These are phyloP conservation scores for Boletus subparvulus DNA, from an alignment of 768 basidiomycete genomes.

Conservation along the genomic window DNA sequence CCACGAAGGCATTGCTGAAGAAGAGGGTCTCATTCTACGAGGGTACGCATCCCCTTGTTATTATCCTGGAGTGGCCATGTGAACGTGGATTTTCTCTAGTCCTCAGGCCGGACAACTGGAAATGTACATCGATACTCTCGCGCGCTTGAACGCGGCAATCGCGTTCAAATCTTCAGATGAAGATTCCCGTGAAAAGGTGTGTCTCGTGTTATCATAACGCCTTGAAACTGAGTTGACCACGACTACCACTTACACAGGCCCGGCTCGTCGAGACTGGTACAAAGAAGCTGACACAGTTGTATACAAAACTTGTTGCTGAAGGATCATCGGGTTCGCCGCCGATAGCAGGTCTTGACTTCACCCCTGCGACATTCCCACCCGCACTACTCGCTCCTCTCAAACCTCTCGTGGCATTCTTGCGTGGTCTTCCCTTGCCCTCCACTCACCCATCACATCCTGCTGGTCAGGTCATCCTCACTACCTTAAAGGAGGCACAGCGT, in stretches of 20 bases:
- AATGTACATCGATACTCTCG: constrained; percentile 68
- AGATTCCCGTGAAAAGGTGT: constrained; percentile 56
- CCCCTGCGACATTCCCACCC: constrained; percentile 53
- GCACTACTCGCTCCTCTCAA: constrained; percentile 51
- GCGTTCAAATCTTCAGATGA: constrained; percentile 68
- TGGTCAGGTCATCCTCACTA: constrained; percentile 57
- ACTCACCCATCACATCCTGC: constrained; percentile 86
- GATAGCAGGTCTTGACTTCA: constrained; percentile 55
- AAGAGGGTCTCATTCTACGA: constrained; percentile 75
- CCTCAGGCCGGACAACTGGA: constrained; percentile 69
- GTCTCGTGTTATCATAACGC: background rate
- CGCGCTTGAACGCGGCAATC: constrained; percentile 74
- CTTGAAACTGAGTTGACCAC: background rate
- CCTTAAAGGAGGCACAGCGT: constrained; percentile 72
- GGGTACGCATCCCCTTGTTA: constrained; percentile 46
- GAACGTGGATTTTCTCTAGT: constrained; percentile 35
- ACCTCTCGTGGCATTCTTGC: constrained; percentile 68
- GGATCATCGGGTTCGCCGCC: constrained; percentile 76
- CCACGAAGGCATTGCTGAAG: constrained; percentile 71
- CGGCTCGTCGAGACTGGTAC: constrained; percentile 79
- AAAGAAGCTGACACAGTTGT: constrained; percentile 78
- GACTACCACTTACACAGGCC: constrained; percentile 37
- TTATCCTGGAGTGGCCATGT: background rate
- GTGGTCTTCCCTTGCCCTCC: constrained; percentile 69
- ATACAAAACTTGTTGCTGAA: constrained; percentile 87